Evolutionary conservation across 2,329 filamentous ascomycete genomes (phyloP).

Genomic region (Aureobasidium sp.): DNA sequence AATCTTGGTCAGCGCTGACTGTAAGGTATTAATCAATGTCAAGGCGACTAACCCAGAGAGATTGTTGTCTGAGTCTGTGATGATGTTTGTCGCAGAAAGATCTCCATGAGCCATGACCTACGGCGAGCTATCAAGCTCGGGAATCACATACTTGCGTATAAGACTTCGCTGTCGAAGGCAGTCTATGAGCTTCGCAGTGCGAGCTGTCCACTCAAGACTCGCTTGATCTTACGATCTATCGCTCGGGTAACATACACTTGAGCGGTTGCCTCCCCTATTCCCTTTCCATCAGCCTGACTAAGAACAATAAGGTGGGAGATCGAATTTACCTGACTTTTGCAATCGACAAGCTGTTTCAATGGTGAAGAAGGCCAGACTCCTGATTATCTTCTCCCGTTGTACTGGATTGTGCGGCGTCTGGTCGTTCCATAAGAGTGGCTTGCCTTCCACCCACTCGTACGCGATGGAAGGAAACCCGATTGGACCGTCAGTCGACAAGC

Average conservation of each 20-base stretch:
- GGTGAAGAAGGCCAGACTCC: not conserved
- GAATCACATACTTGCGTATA: not conserved
- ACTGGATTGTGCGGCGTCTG: not conserved
- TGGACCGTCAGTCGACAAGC: not conserved
- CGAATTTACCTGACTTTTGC: not conserved
- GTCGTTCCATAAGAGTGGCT: not conserved
- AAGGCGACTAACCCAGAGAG: not conserved
- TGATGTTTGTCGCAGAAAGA: not conserved
- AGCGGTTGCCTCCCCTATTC: not conserved
- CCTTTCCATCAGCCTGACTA: too few relatives aligned
- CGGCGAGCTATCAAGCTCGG: not conserved
- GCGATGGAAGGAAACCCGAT: not conserved
- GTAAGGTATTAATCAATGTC: not conserved
- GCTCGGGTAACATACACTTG: not conserved
- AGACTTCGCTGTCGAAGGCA: not conserved
- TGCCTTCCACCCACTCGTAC: not conserved
- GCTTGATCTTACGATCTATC: conserved; percentile 1
- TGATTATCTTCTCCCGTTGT: not conserved
- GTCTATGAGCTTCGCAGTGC: not conserved
- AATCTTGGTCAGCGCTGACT: not conserved
- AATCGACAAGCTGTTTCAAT: not conserved
- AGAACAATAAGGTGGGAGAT: too few relatives aligned
- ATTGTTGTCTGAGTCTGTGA: not conserved
- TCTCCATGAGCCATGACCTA: not conserved
- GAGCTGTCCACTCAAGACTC: not conserved